These are phyloP conservation scores for Pyrenochaeta sp. DNA, from an alignment of 2,329 filamentous ascomycete genomes.

Conservation along the genomic window DNA sequence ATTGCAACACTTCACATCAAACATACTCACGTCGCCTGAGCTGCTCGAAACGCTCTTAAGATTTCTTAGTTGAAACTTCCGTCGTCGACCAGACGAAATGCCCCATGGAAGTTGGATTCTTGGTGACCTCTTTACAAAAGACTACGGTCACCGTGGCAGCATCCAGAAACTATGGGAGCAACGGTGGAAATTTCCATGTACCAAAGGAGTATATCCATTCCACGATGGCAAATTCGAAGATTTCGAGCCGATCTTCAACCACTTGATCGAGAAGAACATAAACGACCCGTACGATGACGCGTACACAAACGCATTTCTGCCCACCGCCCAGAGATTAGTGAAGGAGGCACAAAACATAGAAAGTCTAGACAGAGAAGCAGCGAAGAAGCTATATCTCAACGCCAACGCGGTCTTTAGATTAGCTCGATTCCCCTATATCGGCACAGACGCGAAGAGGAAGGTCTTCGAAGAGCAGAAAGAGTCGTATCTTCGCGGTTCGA, in stretches of 20 bases:
- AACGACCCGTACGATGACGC: conserved; percentile 70
- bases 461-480: conserved; percentile 73
- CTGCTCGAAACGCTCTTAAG: background rate
- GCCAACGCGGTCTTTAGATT: conserved; percentile 77
- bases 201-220: conserved; percentile 70
- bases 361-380: conserved; percentile 55
- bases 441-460: conserved; percentile 60
- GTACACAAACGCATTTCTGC: conserved; percentile 71
- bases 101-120: conserved; percentile 45
- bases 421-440: conserved; percentile 70
- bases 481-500: conserved; percentile 65
- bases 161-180: conserved; percentile 46
- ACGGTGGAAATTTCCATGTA: conserved; percentile 47
- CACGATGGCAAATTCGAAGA: conserved; percentile 74
- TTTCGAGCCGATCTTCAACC: conserved; percentile 67
- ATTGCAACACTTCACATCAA: background rate
- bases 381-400: conserved; percentile 70
- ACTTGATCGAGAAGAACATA: conserved; percentile 59
- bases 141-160: conserved; percentile 46
- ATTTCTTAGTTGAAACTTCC: background rate
- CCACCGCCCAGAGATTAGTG: conserved; percentile 66
- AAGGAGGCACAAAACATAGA: conserved; percentile 51
- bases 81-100: conserved; percentile 13
- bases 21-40: background rate
- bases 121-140: conserved; percentile 47